Conservation (phyloP, 495 filamentous ascomycete species). For the Penicillium pulvis region DNA sequence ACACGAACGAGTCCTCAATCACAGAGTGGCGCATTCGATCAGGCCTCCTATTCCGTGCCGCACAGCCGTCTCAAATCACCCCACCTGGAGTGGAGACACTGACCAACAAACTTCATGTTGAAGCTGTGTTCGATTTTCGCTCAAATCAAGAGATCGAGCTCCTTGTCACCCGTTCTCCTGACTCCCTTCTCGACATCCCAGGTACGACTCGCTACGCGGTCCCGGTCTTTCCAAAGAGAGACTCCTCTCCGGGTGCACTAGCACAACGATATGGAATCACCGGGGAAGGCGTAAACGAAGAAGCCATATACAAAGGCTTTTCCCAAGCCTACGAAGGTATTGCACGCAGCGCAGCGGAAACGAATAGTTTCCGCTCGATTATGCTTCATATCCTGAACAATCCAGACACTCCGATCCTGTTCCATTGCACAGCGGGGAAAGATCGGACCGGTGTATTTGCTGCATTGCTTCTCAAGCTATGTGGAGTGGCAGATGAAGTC, state of each 20-base stretch:
- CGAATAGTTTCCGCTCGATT: slow-evolving; percentile 15
- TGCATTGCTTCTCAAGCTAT: slow-evolving; percentile 60
- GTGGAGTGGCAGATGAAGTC: slow-evolving; percentile 54
- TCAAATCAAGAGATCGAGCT: slow-evolving; percentile 51
- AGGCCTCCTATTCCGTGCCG: slow-evolving; percentile 58
- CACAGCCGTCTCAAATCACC: slow-evolving; percentile 54
- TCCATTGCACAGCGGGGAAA: slow-evolving; percentile 63
- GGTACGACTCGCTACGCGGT: slow-evolving; percentile 49
- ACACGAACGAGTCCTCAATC: background rate
- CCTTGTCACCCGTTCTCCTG: slow-evolving; percentile 18
- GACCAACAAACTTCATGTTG: slow-evolving; percentile 49
- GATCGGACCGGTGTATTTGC: slow-evolving; percentile 66
- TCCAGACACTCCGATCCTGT: slow-evolving; percentile 33
- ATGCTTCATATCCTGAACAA: slow-evolving; percentile 14
- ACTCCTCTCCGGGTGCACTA: slow-evolving; percentile 52
- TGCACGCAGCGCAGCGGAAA: slow-evolving; percentile 24
- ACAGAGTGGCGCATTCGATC: slow-evolving; percentile 42
- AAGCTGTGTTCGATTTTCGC: slow-evolving; percentile 60
- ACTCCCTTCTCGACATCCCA: slow-evolving; percentile 13
- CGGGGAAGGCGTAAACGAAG: background rate
- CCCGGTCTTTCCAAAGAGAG: slow-evolving; percentile 60
- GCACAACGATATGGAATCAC: slow-evolving; percentile 27
- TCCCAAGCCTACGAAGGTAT: slow-evolving; percentile 50
- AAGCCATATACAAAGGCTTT: slow-evolving; percentile 52
- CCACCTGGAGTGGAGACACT: slow-evolving; percentile 49